Base-by-base conservation (phyloP, 768 basidiomycete genomes). In the Pholiota conissans region DNA sequence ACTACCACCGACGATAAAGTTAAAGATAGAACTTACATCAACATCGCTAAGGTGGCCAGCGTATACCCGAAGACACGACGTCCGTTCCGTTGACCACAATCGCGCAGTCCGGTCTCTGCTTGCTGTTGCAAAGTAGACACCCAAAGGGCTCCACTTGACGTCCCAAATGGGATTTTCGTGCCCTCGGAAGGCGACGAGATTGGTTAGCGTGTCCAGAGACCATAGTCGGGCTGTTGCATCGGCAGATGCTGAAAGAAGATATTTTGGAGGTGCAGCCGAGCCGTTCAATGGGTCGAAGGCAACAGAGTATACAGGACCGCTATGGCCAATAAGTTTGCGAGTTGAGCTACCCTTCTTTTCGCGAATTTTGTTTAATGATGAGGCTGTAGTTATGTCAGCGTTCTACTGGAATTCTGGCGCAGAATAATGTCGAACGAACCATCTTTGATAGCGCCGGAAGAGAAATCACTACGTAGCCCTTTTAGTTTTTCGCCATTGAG, bases 151-250 rank as follows among this genome's bases (percentile, higher is more conserved):
- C 97, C 97, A 99, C 69, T 98, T 90, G 11, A 96, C 95, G 65
- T 98, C 97, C 97, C 97, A 99, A 0, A 99, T 88, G 0, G 97
- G 95, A 71, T 97, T 95, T 68, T 95, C 89, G 65, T 99, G 97
- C 0, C 97, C 96, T 30, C 94, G 84, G 69, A 95, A 99, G 5
- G 90, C 95, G 18, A 95, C 95, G 9, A 98, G 75, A 65, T 97
- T 97, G 14, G 91, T 84, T 81, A 94, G 86, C 0, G 96, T 97
- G 61, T 98, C 94, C 72, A 98, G 76, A 5, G 94, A 96, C 97
- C 97, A 99, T 18, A 99, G 74, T 11, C 97, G 86, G 40, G 88
- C 76, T 0, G 96, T 95, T 1, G 91, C 85, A 69, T 99, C 97
- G 42, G 95, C 92, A 13, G 97, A 98, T 2, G 89, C 83, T 14